Evolutionary conservation across 2,329 filamentous ascomycete species (phyloP).

Genomic region (Penicillium sp.): DNA sequence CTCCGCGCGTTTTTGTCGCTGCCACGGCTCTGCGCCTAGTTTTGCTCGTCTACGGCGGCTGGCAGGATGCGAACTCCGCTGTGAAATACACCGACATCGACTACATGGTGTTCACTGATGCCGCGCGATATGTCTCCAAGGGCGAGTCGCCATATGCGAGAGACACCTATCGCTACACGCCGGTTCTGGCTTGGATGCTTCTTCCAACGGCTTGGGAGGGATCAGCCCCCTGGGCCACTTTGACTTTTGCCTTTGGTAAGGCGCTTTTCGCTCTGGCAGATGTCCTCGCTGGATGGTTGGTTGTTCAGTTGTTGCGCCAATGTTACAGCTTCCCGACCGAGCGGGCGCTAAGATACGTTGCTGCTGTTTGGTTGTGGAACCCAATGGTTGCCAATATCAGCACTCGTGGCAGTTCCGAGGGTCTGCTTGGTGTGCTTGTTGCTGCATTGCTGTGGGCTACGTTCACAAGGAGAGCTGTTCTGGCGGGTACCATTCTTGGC

Average conservation of each 20-base stretch:
- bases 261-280: constrained; percentile 80
- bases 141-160: constrained; percentile 76
- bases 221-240: constrained; percentile 22
- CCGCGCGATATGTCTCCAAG: constrained; percentile 71
- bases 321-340: constrained; percentile 49
- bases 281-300: constrained; percentile 77
- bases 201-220: constrained; percentile 67
- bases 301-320: constrained; percentile 55
- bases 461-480: constrained; percentile 56
- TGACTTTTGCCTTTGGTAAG: constrained; percentile 75
- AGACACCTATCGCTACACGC: constrained; percentile 96
- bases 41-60: constrained; percentile 83
- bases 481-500: constrained; percentile 75
- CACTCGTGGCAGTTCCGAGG: constrained; percentile 90
- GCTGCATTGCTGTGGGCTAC: constrained; percentile 81
- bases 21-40: constrained; percentile 63
- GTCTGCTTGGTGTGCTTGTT: constrained; percentile 80
- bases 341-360: constrained; percentile 66
- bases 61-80: constrained; percentile 87
- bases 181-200: constrained; percentile 86
- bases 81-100: constrained; percentile 99
- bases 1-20: constrained; percentile 34
- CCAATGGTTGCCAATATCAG: constrained; percentile 98
- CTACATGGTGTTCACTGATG: constrained; percentile 97
- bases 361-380: constrained; percentile 89